These are phyloP conservation scores for Lactarius hengduanensis DNA, from an alignment of 768 basidiomycete genomes.

Conservation along the genomic window DNA sequence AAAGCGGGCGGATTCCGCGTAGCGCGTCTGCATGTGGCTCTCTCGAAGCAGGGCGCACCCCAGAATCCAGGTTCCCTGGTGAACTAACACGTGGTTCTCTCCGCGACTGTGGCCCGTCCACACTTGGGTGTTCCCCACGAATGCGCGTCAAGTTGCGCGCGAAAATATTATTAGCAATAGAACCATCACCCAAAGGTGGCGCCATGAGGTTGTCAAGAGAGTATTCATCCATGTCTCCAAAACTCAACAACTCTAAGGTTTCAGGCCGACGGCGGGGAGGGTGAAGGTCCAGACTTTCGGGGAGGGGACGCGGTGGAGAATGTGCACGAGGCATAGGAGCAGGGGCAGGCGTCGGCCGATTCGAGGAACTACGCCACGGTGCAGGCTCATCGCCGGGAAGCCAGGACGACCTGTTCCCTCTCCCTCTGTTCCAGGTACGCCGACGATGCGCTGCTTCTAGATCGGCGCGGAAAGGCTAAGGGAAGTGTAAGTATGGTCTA, in stretches of 20 bases:
- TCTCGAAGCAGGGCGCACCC: conserved; percentile 8
- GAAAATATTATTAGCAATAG: conserved; percentile 1
- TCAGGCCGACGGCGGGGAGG: conserved; percentile 8
- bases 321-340: conserved; percentile 22
- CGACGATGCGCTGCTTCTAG: conserved; percentile 14
- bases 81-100: conserved; percentile 11
- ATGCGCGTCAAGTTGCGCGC: conserved; percentile 15
- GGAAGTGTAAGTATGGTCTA: conserved; percentile 1
- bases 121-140: conserved; percentile 15
- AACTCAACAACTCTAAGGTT: conserved; percentile 12
- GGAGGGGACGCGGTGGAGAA: conserved; percentile 14
- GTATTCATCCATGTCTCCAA: conserved; percentile 17
- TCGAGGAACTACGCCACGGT: conserved; percentile 15
- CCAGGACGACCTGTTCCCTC: conserved; percentile 13
- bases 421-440: conserved; percentile 22
- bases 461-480: conserved; percentile 19
- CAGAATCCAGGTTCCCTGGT: conserved; percentile 14
- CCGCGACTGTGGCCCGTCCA: conserved; percentile 13
- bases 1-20: conserved; percentile 20
- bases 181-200: background rate
- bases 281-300: conserved; percentile 14
- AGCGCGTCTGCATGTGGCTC: conserved; percentile 23
- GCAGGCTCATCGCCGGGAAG: conserved; percentile 7
- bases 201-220: conserved; percentile 1
- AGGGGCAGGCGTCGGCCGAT: conserved; percentile 13